phyloP scores from a whole-genome alignment of 192 early-diverging fungal genomes.

The Coemansia sp. region DNA sequence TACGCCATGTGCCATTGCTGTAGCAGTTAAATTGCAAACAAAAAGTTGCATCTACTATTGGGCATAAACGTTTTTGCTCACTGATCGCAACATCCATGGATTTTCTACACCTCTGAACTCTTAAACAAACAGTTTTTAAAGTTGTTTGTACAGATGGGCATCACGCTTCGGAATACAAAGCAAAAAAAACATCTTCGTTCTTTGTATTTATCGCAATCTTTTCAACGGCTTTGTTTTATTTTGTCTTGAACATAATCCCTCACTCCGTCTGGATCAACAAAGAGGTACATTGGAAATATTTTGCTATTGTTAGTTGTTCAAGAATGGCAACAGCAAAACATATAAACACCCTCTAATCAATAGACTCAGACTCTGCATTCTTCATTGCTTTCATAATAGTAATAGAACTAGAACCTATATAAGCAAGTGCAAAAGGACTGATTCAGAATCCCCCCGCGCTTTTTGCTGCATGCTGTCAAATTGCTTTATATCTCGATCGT shows the following conservation, averaged over 20 bases:
- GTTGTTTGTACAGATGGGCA: not conserved
- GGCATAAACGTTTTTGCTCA: not conserved
- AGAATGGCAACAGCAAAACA: not conserved
- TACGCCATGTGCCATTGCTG: not conserved
- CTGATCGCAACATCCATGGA: not conserved
- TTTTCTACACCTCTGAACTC: too few species aligned
- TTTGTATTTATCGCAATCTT: not conserved
- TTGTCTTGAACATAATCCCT: not conserved
- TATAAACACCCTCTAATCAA: not conserved
- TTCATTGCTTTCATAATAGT: not conserved
- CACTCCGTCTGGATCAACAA: not conserved
- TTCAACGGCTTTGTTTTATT: not conserved
- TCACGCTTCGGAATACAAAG: not conserved
- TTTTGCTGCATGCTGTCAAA: not conserved
- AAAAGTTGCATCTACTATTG: not conserved
- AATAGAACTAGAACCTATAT: not conserved
- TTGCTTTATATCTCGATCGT: not conserved
- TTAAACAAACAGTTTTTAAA: too few species aligned
- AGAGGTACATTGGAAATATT: not conserved
- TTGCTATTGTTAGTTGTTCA: not conserved
- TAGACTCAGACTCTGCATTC: not conserved
- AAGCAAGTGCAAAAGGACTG: not conserved
- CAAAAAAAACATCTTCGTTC: not conserved
- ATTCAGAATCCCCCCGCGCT: not conserved
- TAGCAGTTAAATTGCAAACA: not conserved